Percentiles rank a stretch among this genome's conserved stretches.
Evolutionary conservation across 768 basidiomycete species (phyloP).

Genomic region (Mycena leptocephala): DNA sequence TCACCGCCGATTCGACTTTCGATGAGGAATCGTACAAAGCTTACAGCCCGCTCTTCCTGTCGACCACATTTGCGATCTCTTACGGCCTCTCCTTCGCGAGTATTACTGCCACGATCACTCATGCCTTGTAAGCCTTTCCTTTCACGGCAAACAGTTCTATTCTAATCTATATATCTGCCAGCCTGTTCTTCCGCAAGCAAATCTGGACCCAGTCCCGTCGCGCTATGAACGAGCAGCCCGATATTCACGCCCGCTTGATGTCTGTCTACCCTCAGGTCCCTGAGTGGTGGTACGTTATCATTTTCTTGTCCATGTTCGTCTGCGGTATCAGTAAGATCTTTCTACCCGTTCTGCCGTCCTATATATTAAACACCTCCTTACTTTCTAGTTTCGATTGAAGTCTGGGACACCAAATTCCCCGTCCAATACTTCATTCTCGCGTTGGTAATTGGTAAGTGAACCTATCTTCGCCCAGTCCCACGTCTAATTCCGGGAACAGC

Average conservation of each 20-base stretch:
- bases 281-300: slow-evolving; percentile 60
- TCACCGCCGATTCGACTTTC: slow-evolving; percentile 47
- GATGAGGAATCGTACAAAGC: slow-evolving; percentile 50
- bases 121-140: slow-evolving; percentile 54
- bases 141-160: too few species aligned
- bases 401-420: slow-evolving; percentile 71
- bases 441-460: slow-evolving; percentile 50
- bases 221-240: slow-evolving; percentile 56
- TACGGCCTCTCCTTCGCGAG: slow-evolving; percentile 59
- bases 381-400: slow-evolving; percentile 64
- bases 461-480: background rate
- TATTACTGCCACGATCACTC: slow-evolving; percentile 60
- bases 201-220: slow-evolving; percentile 55
- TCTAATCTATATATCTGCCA: slow-evolving; percentile 34
- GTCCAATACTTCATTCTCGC: slow-evolving; percentile 59
- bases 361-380: background rate
- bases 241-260: slow-evolving; percentile 64
- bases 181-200: slow-evolving; percentile 61
- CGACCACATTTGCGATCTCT: slow-evolving; percentile 40
- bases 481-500: slow-evolving; percentile 19
- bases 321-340: slow-evolving; percentile 61
- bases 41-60: slow-evolving; percentile 47
- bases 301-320: slow-evolving; percentile 52
- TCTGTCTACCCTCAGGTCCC: slow-evolving; percentile 62
- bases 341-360: slow-evolving; percentile 46